Evolutionary conservation across 2,329 filamentous ascomycete species (phyloP).

Genomic region (Scedosporium boydii): DNA sequence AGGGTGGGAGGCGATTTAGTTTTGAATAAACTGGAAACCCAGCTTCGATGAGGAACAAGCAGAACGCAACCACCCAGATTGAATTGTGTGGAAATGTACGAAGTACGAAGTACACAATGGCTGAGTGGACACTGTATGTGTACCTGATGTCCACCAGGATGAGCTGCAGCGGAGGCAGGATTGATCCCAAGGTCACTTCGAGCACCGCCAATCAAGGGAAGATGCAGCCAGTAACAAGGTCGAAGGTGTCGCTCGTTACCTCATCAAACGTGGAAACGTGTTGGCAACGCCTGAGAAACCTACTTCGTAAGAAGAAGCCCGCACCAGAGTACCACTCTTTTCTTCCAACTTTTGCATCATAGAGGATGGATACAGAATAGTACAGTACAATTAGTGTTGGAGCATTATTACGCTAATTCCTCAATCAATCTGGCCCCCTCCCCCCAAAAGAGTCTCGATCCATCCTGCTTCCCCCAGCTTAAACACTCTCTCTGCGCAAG

Average conservation of each 20-base stretch:
- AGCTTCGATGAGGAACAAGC: background rate
- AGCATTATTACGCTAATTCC: background rate
- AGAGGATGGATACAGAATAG: background rate
- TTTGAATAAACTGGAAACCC: conserved; percentile 6
- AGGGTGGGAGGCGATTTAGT: conserved; percentile 5
- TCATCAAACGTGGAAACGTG: too few relatives aligned
- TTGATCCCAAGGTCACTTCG: background rate
- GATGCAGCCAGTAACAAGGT: too few relatives aligned
- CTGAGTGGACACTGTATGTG: background rate
- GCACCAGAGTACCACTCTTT: too few relatives aligned
- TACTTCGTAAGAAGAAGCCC: too few relatives aligned
- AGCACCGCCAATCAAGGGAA: background rate
- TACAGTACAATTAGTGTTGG: background rate
- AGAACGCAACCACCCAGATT: background rate
- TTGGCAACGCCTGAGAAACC: too few relatives aligned
- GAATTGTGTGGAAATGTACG: background rate
- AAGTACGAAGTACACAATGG: background rate
- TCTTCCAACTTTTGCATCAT: background rate
- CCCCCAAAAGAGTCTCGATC: background rate
- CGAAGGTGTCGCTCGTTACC: too few relatives aligned
- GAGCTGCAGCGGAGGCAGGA: background rate
- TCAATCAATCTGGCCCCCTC: background rate
- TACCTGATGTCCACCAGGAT: background rate
- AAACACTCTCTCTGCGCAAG: background rate
- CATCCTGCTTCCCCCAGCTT: background rate